A percentile compares a stretch with the other conserved stretches of the same genome.
phyloP scores from a whole-genome alignment of 768 basidiomycete species.

The Arthromyces matolae region DNA sequence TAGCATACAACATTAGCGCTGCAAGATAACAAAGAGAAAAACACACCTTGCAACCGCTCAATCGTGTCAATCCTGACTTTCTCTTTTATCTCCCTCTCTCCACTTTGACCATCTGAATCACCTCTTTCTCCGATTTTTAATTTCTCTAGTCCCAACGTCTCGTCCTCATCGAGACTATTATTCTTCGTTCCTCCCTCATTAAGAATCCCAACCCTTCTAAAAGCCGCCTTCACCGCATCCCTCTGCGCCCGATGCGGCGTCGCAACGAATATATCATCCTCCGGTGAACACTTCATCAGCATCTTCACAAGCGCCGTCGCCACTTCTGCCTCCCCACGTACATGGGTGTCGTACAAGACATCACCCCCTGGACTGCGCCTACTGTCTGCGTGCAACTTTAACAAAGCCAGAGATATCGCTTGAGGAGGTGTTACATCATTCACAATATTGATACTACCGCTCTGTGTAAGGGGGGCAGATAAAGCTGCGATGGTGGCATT shows the following conservation, averaged over 20 bases:
- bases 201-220: constrained; percentile 15
- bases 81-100: constrained; percentile 1
- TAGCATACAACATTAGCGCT: background rate
- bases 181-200: background rate
- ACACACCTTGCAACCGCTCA: constrained; percentile 46
- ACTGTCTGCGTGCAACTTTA: constrained; percentile 33
- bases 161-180: background rate
- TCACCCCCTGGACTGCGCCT: constrained; percentile 31
- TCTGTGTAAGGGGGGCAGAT: no score
- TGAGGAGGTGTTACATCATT: no score
- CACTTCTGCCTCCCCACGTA: constrained; percentile 44
- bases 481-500: no score
- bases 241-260: constrained; percentile 52
- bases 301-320: constrained; percentile 40
- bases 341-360: constrained; percentile 44
- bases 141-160: constrained; percentile 4
- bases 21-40: background rate
- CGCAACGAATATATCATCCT: constrained; percentile 47
- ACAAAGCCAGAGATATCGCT: constrained; percentile 43
- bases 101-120: background rate
- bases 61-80: constrained; percentile 46
- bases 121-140: constrained; percentile 13
- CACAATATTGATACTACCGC: no score
- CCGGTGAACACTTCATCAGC: constrained; percentile 34
- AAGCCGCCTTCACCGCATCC: constrained; percentile 44